phyloP scores from a whole-genome alignment of 1,284 basidiomycete species.

The Boletus smithii region DNA sequence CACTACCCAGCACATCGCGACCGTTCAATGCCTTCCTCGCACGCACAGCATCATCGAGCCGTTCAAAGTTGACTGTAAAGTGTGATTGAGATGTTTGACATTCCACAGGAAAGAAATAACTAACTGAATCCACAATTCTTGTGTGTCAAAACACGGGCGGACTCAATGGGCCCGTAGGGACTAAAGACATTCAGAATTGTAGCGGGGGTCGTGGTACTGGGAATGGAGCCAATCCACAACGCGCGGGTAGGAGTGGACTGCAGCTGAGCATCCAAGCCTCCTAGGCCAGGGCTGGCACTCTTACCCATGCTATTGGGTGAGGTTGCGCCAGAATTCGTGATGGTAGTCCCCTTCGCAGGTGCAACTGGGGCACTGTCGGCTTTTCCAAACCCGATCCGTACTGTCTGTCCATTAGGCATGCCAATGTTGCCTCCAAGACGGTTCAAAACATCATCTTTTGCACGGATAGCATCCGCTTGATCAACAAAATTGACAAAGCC shows the following conservation, averaged over 20 bases:
- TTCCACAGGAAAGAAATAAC: slow-evolving; percentile 32
- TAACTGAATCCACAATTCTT: slow-evolving; percentile 94
- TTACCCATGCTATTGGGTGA: slow-evolving; percentile 58
- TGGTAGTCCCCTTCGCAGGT: slow-evolving; percentile 70
- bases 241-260: slow-evolving; percentile 89
- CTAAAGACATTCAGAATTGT: slow-evolving; percentile 92
- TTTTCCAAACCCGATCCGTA: slow-evolving; percentile 97
- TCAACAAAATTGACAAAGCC: slow-evolving; percentile 99
- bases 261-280: slow-evolving; percentile 74
- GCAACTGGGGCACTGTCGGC: slow-evolving; percentile 90
- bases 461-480: slow-evolving; percentile 88
- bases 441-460: slow-evolving; percentile 95
- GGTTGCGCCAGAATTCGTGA: slow-evolving; percentile 58
- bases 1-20: slow-evolving; percentile 90
- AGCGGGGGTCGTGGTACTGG: slow-evolving; percentile 87
- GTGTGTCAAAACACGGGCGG: slow-evolving; percentile 90
- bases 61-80: slow-evolving; percentile 87
- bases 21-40: slow-evolving; percentile 94
- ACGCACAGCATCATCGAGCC: slow-evolving; percentile 91
- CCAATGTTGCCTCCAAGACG: slow-evolving; percentile 91
- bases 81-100: slow-evolving; percentile 4
- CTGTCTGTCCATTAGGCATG: slow-evolving; percentile 89
- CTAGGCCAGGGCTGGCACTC: slow-evolving; percentile 47
- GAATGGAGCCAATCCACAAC: slow-evolving; percentile 95
- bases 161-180: slow-evolving; percentile 96